Evolutionary conservation across 1,139 yeast species (phyloP), one percentile per base, ranked within the genome.

Genomic region (Pichiaceae sp.): DNA sequence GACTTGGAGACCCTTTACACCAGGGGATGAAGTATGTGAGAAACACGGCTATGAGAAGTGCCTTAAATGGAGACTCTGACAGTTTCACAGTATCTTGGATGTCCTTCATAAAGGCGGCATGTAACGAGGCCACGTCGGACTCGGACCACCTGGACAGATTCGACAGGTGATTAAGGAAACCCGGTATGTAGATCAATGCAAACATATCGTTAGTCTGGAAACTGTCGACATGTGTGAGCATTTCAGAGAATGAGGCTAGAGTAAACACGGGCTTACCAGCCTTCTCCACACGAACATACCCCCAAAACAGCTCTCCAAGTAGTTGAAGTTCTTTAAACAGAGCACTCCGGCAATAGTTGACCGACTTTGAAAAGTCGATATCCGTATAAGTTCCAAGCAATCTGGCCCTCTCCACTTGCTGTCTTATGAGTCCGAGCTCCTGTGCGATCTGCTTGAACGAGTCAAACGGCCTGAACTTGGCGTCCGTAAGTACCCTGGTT

Each of bases 251-350:
- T 28, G 63, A 60, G 5, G 61, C 44, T 3, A 63, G 48, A 19
- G 54, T 46, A 12, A 44, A 31, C 8, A 27, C 32, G 4, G 30
- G 17, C 30, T 67, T 65, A 12, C 66, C 64, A 9, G 69, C 56
- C 11, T 21, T 21, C 24, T 21, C 24, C 9, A 21, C 9, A 7
- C 9, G 11, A 21, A 11, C 11, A 37, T 70, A 56, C 11, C 80
- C 75, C 50, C 56, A 75, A 23, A 81, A 59, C 3, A 86, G 62
- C 52, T 78, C 82, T 30, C 91, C 81, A 42, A 89, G 59, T 3
- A 70, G 54, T 48, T 85, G 95, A 54, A 87, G 95, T 48, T 78
- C 79, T 35, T 64, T 65, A 41, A 75, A 68, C 25, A 84, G 60
- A 46, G 76, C 77, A 36, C 72, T 72, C 42, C 85, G 74, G 49